Evolutionary conservation across 345 rosid genomes (phyloP), one percentile per base, ranked within the genome.

Genomic region (Populus nigra): DNA sequence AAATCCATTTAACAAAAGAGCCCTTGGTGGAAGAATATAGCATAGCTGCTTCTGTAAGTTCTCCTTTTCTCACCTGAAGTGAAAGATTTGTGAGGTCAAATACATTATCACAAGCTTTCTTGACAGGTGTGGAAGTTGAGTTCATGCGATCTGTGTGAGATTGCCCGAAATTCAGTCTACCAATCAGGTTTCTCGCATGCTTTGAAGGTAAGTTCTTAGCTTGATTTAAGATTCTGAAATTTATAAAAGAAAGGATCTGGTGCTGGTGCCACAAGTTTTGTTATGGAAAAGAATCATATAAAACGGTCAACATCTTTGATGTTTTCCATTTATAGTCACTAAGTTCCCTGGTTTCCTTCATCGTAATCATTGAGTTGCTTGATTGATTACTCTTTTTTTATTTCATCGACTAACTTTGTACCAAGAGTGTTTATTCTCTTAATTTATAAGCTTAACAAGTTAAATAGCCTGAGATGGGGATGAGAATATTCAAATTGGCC

Each of bases 141-240:
- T 87, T 83, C 99, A 11, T 93, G 98, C 80, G 99, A 96, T 87
- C 84, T 96, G 27, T 96, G 98, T 18, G 99, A 96, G 90, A 93
- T 96, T 84, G 99, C 99, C 33, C 94, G 98, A 68, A 94, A 96
- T 85, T 96, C 99, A n/a, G 99, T 96, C 68, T 90, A 86, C 83
- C 98, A 96, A 84, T 96, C 98, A 68, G 98, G 99, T 85, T 96
- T 94, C 87, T 96, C 99, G 12, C 98, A 96, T 89, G 99, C 94
- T 79, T 82, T 91, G 68, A 94, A 96, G 98, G 99, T 94, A 88
- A 57, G 68, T 22, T 69, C 36, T 50, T 36, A 27, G 33, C 72
- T 69, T 23, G 23, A 45, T 25, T 20, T 7, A 41, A 67, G 69
- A 63, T 79, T 81, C 69, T 74, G 23, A 41, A 73, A 70, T 38